Evolutionary conservation across 495 filamentous ascomycete species (phyloP), one percentile per base, ranked within the genome.

Genomic region (Endocarpon pusillum): DNA sequence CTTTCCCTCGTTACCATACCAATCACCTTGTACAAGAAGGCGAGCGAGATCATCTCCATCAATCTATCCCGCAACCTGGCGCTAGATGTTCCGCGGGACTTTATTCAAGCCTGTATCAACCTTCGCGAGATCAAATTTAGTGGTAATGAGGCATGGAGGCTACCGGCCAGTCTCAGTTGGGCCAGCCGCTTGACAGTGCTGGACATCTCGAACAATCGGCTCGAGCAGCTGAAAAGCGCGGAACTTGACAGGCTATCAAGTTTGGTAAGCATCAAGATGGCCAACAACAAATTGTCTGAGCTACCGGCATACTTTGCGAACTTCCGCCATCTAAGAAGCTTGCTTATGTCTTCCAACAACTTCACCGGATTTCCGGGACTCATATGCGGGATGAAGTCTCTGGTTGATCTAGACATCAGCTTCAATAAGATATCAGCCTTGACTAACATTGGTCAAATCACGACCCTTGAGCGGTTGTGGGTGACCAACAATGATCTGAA

Each of bases 321-420:
- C 15, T 96, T 85, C 51, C 66, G 67, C 24, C 62, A 67, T 18
- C 59, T 99, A 38, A 65, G 89, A 36, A 87, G 70, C 39, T 54
- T 99, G 35, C 89, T 87, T 46, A 58, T 99, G 30, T 91, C 85
- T 1, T 96, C 87, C 1, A 99, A 99, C 47, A 81, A 76, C 34
- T 68, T 99, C 24, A 72, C 78, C 20, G 66, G 67, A 29, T 92
- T 99, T 41, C 89, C 89, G 0, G 60, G 71, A 16, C 87, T 86
- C 46, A 61, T 96, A 21, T 85, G 83, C 53, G 63, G 81, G 8
- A 53, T 99, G 16, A 74, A 71, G 43, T 80, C 75, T 21, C 59
- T 99, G 19, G 79, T 92, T 21, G 87, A 99, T 48, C 71, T 99
- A 11, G 91, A 99, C 44, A 71, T 99, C 47, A 94, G 86, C 47